Base-by-base conservation (phyloP, 345 rosid species). In the Euphorbia peplus region DNA sequence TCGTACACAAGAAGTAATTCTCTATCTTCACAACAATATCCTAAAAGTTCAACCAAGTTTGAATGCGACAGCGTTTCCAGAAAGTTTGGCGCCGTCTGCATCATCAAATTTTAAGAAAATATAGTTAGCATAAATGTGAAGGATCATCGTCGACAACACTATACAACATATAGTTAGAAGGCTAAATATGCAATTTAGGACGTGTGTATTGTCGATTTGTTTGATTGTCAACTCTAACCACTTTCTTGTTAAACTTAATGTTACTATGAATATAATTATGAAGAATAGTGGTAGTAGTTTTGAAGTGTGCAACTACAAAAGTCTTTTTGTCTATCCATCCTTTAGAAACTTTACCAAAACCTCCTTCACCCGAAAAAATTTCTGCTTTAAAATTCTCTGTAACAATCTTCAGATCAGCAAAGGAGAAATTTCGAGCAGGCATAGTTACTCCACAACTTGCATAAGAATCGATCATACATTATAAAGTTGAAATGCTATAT, bases 201-300 rank as follows among this genome's bases (percentile, higher is more conserved):
- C n/a, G n/a, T n/a, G n/a, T n/a, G n/a, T n/a, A n/a, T n/a, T n/a
- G n/a, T n/a, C n/a, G n/a, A n/a, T n/a, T 82, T 87, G 86, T 82
- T 90, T 93, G 70, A 93, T 80, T 57, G 97, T n/a, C 97, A 64
- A 90, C 90, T 32, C n/a, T n/a, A n/a, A n/a, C n/a, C n/a, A n/a
- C n/a, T n/a, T n/a, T n/a, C n/a, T n/a, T n/a, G n/a, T n/a, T n/a
- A n/a, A n/a, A n/a, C n/a, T n/a, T n/a, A n/a, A n/a, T n/a, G n/a
- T n/a, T n/a, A n/a, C n/a, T n/a, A n/a, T n/a, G n/a, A n/a, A n/a
- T n/a, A n/a, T n/a, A n/a, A n/a, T n/a, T n/a, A n/a, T n/a, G n/a
- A n/a, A 69, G 60, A 77, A 85, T 83, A 29, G 93, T 96, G 26
- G 62, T 62, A 44, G 87, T 90, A 47, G 55, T 12, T 59, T 79